These are phyloP conservation scores for Chaetothyriales sp. DNA, from an alignment of 2,329 filamentous ascomycete genomes.

Conservation along the genomic window DNA sequence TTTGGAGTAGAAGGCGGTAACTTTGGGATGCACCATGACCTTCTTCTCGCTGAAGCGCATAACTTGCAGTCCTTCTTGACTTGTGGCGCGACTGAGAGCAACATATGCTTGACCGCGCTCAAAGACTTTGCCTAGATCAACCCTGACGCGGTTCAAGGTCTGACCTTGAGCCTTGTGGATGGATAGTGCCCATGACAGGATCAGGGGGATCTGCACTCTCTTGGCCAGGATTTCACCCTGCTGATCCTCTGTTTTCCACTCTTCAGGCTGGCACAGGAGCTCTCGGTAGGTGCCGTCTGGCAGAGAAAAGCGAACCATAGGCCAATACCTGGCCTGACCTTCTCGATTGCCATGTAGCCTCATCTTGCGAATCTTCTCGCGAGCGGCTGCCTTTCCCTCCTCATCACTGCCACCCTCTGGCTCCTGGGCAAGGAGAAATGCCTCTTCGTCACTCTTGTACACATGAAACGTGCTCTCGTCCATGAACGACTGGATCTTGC, in stretches of 20 bases:
- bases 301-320: conserved; percentile 70
- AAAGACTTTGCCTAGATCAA: conserved; percentile 82
- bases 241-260: conserved; percentile 95
- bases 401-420: conserved; percentile 35
- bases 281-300: conserved; percentile 63
- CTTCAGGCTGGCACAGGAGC: conserved; percentile 71
- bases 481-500: conserved; percentile 74
- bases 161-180: conserved; percentile 98
- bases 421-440: conserved; percentile 30
- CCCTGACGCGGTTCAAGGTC: conserved; percentile 83
- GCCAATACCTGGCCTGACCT: conserved; percentile 48
- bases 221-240: conserved; percentile 87
- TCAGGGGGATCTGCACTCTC: conserved; percentile 69
- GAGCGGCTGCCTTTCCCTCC: conserved; percentile 28
- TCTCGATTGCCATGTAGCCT: conserved; percentile 32
- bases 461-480: conserved; percentile 48
- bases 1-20: conserved; percentile 72
- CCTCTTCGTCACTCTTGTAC: conserved; percentile 45
- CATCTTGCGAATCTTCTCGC: conserved; percentile 43
- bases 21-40: conserved; percentile 85
- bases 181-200: conserved; percentile 89
- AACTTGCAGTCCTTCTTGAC: conserved; percentile 75
- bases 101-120: conserved; percentile 98
- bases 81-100: conserved; percentile 82
- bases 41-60: conserved; percentile 76